Percentiles rank a stretch among this genome's conserved stretches.
phyloP scores from a whole-genome alignment of 75 land plant genomes.

The Pseudotsuga menziesii region DNA sequence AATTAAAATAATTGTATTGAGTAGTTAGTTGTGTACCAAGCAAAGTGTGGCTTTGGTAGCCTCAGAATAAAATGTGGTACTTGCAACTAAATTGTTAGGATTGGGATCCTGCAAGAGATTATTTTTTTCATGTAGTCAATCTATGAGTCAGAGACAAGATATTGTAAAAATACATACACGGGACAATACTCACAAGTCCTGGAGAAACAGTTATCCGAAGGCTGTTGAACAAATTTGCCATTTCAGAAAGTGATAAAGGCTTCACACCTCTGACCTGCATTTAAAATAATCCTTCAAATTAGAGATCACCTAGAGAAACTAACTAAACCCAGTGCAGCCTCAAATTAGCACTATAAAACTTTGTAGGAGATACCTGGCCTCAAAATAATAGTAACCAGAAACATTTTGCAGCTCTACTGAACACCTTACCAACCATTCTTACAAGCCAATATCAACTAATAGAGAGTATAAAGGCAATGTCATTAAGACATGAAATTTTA shows the following conservation, averaged over 20 bases:
- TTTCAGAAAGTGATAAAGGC: conserved; percentile 75
- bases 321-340: too few relatives aligned
- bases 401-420: not conserved
- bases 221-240: conserved; percentile 70
- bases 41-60: conserved; percentile 72
- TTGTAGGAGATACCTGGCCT: not conserved
- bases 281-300: not conserved
- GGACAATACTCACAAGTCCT: conserved; percentile 69
- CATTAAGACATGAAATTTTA: not conserved
- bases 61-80: conserved; percentile 82
- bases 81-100: conserved; percentile 87
- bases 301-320: not conserved
- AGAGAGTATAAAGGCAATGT: too few relatives aligned
- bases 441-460: not conserved
- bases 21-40: conserved; percentile 51
- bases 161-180: not conserved
- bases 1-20: not conserved
- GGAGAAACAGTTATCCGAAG: conserved; percentile 67
- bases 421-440: not conserved
- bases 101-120: conserved; percentile 77
- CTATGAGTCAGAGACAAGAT: not conserved
- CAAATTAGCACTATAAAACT: not conserved
- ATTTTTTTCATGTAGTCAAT: not conserved
- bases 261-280: conserved; percentile 88
- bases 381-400: not conserved